Conservation (phyloP, 352 stramenopile species). For the Vaucheria bursata region DNA sequence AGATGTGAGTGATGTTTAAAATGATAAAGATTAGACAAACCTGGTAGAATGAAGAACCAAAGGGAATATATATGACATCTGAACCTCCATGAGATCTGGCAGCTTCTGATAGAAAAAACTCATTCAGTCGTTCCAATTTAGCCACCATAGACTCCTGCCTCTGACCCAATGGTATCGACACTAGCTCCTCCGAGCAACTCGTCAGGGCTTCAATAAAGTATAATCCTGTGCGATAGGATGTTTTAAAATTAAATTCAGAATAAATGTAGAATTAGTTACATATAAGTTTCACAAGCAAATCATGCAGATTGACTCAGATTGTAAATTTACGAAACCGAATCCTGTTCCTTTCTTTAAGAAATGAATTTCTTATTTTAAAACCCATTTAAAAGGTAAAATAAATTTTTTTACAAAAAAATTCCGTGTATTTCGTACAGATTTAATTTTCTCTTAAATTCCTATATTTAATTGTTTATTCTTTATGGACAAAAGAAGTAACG, state of each 20-base stretch:
- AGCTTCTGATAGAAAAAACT: constrained; percentile 36
- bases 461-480: too few relatives aligned
- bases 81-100: constrained; percentile 19
- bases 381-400: too few relatives aligned
- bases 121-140: constrained; percentile 31
- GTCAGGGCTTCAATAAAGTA: constrained; percentile 39
- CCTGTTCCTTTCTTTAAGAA: too few relatives aligned
- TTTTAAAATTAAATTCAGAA: not conserved
- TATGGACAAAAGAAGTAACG: too few relatives aligned
- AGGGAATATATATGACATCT: constrained; percentile 39
- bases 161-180: constrained; percentile 14
- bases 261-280: not conserved
- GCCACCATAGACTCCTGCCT: constrained; percentile 10
- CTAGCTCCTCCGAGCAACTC: constrained; percentile 27
- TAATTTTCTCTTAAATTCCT: too few relatives aligned
- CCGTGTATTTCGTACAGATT: too few relatives aligned
- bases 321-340: not conserved
- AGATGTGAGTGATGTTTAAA: not conserved
- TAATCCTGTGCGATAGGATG: too few relatives aligned
- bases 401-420: too few relatives aligned
- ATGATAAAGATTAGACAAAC: too few relatives aligned
- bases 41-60: constrained; percentile 29
- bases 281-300: not conserved
- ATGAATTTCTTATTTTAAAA: too few relatives aligned
- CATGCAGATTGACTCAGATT: not conserved